Base-by-base conservation (phyloP, 2,329 filamentous ascomycete genomes). In the Cordyceps cicadae region DNA sequence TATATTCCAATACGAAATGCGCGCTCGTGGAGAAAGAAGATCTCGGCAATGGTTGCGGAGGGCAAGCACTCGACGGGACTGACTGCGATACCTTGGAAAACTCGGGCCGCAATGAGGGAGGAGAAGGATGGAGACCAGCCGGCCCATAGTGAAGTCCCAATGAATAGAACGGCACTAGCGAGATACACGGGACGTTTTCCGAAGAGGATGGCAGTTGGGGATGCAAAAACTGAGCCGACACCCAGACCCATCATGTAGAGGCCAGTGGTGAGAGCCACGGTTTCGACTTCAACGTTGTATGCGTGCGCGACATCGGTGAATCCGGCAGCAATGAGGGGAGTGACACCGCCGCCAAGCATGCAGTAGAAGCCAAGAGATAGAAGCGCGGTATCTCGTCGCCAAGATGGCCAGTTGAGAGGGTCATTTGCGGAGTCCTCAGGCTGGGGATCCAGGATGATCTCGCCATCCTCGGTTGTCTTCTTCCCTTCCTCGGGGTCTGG, bases 241-340 rank as follows among this genome's bases (percentile, higher is more conserved):
- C 92, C 93, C 45, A 97, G 77, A 0, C 94, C 94, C 83, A 96
- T 81, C 92, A 97, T 97, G 76, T 91, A 97, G 15, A 97, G 76
- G 0, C 92, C 92, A 0, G 92, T 96, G 0, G 93, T 97, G 61
- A 96, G 79, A 2, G 93, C 87, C 4, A 97, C 91, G 56, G 82
- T 75, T 34, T 90, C 83, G 17, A 89, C 84, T 0, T 83, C 79
- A 24, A 96, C 83, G 62, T 81, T 63, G 69, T 88, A 82, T 46
- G 81, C 79, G 0, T 79, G 64, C 1, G 92, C 87, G 14, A 97
- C 88, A 49, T 95, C 79, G 37, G 86, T 87, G 76, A 97, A 97
- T 14, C 92, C 93, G 11, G 94, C 93, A 0, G 93, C 92, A 19
- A 97, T 80, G 34, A 97, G 79, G 0, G 94, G 89, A 0, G 92